A percentile compares a stretch with the other conserved stretches of the same genome.
Evolutionary conservation across 2,329 filamentous ascomycete species (phyloP).

Genomic region (Xylaria polymorpha): DNA sequence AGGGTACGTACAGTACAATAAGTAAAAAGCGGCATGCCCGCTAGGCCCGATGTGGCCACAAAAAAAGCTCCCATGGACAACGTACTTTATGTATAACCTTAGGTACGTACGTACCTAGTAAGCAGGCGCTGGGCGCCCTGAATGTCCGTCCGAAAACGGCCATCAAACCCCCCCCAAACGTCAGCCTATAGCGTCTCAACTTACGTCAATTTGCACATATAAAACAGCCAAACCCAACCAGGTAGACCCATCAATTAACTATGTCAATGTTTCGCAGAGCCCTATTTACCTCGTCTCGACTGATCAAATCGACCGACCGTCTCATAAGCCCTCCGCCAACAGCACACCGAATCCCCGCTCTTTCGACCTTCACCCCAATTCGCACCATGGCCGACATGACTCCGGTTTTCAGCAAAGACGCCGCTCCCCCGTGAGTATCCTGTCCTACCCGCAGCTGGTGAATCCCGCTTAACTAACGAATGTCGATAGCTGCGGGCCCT

Average conservation of each 20-base stretch:
- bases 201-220: conserved; percentile 29
- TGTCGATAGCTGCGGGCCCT: conserved; percentile 66
- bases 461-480: conserved; percentile 38
- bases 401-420: conserved; percentile 67
- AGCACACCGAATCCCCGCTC: conserved; percentile 39
- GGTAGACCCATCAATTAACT: conserved; percentile 1
- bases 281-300: conserved; percentile 35
- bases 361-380: conserved; percentile 49
- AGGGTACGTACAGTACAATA: no score
- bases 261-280: conserved; percentile 44
- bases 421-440: conserved; percentile 65
- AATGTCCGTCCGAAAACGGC: conserved; percentile 37
- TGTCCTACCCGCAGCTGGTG: background rate
- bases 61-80: no score
- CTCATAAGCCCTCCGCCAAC: conserved; percentile 16
- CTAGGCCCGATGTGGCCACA: no score
- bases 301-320: conserved; percentile 25
- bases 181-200: conserved; percentile 14
- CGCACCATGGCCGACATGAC: conserved; percentile 61
- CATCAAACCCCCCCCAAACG: conserved; percentile 13
- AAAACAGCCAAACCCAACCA: background rate
- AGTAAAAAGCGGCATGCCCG: no score
- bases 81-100: no score
- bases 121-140: background rate
- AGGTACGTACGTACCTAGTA: background rate